Conservation (phyloP, 805 yeast species). For the Metschnikowia borealis region DNA sequence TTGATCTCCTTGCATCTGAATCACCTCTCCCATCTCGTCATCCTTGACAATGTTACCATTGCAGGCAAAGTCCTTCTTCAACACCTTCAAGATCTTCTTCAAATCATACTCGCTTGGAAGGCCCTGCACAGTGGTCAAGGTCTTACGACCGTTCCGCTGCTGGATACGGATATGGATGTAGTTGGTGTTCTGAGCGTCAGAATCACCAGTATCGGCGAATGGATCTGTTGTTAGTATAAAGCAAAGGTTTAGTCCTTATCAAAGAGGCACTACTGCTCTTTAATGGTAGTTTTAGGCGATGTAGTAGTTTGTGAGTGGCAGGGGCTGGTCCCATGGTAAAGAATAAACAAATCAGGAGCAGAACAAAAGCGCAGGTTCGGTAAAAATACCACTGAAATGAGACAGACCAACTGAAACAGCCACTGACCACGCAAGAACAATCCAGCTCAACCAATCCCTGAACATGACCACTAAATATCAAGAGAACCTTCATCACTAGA, state of each 20-base stretch:
- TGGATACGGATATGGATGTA: constrained; percentile 98
- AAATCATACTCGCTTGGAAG: constrained; percentile 91
- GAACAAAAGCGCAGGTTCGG: too few species aligned
- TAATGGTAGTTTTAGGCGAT: too few species aligned
- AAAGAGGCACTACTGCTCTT: too few species aligned
- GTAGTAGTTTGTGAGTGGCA: too few species aligned
- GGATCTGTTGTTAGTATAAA: constrained; percentile 55
- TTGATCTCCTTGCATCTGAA: constrained; percentile 98
- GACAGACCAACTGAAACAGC: too few species aligned
- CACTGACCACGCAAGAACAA: too few species aligned
- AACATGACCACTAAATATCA: too few species aligned
- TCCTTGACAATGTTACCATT: constrained; percentile 98
- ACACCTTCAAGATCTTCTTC: constrained; percentile 87
- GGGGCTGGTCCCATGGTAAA: too few species aligned
- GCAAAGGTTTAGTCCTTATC: not conserved
- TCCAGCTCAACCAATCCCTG: too few species aligned
- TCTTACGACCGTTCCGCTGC: constrained; percentile 99
- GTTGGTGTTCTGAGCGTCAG: constrained; percentile 92
- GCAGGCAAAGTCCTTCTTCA: constrained; percentile 98
- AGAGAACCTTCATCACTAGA: too few species aligned
- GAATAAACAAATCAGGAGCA: too few species aligned
- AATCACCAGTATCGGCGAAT: constrained; percentile 99
- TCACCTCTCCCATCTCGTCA: constrained; percentile 92
- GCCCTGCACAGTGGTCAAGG: constrained; percentile 97
- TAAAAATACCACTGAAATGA: too few species aligned